These are phyloP conservation scores for Pseudocercospora pini-densiflorae DNA, from an alignment of 2,329 filamentous ascomycete genomes.

Conservation along the genomic window DNA sequence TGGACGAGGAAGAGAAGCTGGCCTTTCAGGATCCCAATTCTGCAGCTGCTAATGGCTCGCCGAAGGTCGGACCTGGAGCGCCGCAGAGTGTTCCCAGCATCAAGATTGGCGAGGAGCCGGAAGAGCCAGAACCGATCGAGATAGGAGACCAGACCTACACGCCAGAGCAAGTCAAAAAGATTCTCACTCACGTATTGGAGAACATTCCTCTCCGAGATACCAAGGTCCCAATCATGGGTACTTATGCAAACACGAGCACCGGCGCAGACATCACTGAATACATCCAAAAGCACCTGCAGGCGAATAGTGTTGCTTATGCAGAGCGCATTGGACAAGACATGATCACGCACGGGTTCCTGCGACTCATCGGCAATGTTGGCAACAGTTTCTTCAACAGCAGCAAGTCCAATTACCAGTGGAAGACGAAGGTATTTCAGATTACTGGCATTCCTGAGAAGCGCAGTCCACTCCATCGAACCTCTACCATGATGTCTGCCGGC, in stretches of 20 bases:
- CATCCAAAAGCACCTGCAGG: constrained; percentile 84
- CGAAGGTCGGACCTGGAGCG: constrained; percentile 44
- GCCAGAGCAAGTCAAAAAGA: constrained; percentile 87
- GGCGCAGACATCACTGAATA: constrained; percentile 96
- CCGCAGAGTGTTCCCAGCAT: constrained; percentile 75
- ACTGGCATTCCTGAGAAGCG: constrained; percentile 91
- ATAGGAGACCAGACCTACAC: constrained; percentile 88
- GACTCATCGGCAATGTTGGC: constrained; percentile 91
- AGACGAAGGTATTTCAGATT: constrained; percentile 85
- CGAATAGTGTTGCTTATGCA: constrained; percentile 83
- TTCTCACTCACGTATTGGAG: constrained; percentile 82
- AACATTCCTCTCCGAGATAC: constrained; percentile 86
- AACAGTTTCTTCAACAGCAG: constrained; percentile 97
- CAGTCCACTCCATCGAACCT: constrained; percentile 67
- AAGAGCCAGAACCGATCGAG: constrained; percentile 84
- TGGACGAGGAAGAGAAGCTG: constrained; percentile 98
- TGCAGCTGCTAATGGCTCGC: constrained; percentile 51
- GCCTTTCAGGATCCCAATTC: constrained; percentile 85
- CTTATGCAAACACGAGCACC: constrained; percentile 88
- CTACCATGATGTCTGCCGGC: constrained; percentile 66
- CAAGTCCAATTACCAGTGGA: constrained; percentile 97
- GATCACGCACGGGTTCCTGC: constrained; percentile 81
- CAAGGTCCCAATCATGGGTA: constrained; percentile 94
- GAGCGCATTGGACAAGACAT: constrained; percentile 96
- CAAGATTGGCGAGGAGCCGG: constrained; percentile 72